These are phyloP conservation scores for Schwanniomyces pseudopolymorphus DNA, from an alignment of 805 yeast species.

Conservation along the genomic window DNA sequence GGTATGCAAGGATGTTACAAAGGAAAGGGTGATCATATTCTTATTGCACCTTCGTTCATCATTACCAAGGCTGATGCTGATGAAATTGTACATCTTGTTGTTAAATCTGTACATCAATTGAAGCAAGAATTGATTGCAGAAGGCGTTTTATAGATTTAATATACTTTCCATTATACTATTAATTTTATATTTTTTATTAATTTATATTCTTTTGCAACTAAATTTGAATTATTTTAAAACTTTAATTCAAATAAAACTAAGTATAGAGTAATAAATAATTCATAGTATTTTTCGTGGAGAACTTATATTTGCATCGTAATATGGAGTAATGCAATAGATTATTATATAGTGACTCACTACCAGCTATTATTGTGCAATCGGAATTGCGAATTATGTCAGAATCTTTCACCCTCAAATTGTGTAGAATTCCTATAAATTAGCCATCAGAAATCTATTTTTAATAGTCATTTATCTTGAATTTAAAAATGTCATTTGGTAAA, in stretches of 20 bases:
- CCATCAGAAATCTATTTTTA: neutral
- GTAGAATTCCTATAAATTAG: no score
- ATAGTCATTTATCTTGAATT: neutral
- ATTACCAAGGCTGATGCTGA: conserved; percentile 37
- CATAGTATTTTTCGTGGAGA: no score
- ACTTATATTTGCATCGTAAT: no score
- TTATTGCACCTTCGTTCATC: conserved; percentile 46
- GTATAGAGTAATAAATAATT: no score
- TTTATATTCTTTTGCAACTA: neutral
- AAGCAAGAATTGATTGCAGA: conserved; percentile 20
- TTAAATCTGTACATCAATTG: conserved; percentile 39
- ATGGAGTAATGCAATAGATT: no score
- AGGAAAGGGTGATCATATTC: conserved; percentile 43
- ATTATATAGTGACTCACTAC: no score
- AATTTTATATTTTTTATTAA: neutral
- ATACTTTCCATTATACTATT: neutral
- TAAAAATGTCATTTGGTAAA: conserved; percentile 35
- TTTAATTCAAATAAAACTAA: no score
- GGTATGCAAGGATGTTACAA: conserved; percentile 41
- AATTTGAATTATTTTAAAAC: neutral
- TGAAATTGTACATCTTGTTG: conserved; percentile 34
- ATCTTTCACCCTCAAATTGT: no score
- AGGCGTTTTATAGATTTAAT: neutral
- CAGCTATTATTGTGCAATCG: neutral
- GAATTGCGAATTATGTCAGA: no score